phyloP scores from a whole-genome alignment of 164 flowering plant genomes.

The Dillenia suffruticosa region DNA sequence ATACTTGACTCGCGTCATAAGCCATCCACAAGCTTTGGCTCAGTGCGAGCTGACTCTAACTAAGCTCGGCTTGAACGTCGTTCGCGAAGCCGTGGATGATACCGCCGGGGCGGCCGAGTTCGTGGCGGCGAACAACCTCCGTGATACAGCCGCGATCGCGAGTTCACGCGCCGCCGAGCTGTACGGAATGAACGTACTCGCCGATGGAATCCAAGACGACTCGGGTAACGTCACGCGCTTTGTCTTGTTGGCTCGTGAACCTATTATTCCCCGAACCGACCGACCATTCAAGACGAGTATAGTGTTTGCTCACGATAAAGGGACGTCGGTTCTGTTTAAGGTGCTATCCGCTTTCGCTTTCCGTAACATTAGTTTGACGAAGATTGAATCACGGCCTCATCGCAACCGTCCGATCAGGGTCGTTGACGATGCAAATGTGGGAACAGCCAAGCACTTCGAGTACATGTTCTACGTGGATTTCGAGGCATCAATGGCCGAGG shows the following conservation, averaged over 20 bases:
- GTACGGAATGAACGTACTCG: slow-evolving; percentile 53
- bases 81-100: slow-evolving; percentile 68
- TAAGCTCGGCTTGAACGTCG: slow-evolving; percentile 44
- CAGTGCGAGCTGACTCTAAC: slow-evolving; percentile 69
- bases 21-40: slow-evolving; percentile 68
- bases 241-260: slow-evolving; percentile 73
- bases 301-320: slow-evolving; percentile 65
- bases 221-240: slow-evolving; percentile 63
- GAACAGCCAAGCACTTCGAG: slow-evolving; percentile 76
- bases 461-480: slow-evolving; percentile 72
- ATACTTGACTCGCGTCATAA: slow-evolving; percentile 50
- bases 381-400: slow-evolving; percentile 74
- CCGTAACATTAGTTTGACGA: slow-evolving; percentile 62
- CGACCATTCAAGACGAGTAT: slow-evolving; percentile 79
- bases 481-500: slow-evolving; percentile 77
- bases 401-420: slow-evolving; percentile 54
- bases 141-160: slow-evolving; percentile 67
- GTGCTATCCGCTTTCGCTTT: slow-evolving; percentile 76
- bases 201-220: slow-evolving; percentile 71
- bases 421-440: slow-evolving; percentile 60
- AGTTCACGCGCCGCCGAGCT: slow-evolving; percentile 64
- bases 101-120: slow-evolving; percentile 77
- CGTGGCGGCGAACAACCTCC: slow-evolving; percentile 50
- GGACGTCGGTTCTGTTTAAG: slow-evolving; percentile 63
- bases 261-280: slow-evolving; percentile 69